These are phyloP conservation scores for Vanilla planifolia DNA, from an alignment of 106 monocot genomes.

Conservation along the genomic window DNA sequence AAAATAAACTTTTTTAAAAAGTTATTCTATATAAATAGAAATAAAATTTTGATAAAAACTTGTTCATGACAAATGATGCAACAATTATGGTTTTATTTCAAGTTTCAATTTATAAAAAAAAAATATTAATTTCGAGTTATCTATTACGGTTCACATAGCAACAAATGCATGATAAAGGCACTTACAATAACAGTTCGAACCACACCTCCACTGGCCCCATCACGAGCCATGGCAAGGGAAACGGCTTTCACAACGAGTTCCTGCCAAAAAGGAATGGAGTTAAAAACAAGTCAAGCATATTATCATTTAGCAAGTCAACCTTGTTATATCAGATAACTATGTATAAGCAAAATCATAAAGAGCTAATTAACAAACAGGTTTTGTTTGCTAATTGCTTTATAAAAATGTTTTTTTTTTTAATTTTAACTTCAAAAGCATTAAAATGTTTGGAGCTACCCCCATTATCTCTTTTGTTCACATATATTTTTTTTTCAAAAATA, in stretches of 20 bases:
- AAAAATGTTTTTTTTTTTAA: too few relatives aligned
- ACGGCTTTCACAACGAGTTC: conserved; percentile 84
- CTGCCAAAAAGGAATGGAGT: conserved; percentile 40
- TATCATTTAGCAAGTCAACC: too few relatives aligned
- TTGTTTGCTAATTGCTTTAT: too few relatives aligned
- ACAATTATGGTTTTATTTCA: too few relatives aligned
- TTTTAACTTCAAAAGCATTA: too few relatives aligned
- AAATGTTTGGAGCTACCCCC: too few relatives aligned
- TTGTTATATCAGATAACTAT: too few relatives aligned
- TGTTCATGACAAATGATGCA: not conserved
- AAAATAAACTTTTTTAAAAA: not conserved
- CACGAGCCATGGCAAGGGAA: conserved; percentile 88
- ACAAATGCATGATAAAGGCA: not conserved
- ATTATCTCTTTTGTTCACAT: too few relatives aligned
- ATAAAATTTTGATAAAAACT: not conserved
- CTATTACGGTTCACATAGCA: not conserved
- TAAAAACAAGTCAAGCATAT: too few relatives aligned
- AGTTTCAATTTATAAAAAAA: not conserved
- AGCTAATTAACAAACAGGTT: too few relatives aligned
- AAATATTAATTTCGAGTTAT: not conserved
- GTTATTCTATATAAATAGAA: not conserved
- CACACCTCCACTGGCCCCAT: conserved; percentile 95
- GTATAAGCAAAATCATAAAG: too few relatives aligned
- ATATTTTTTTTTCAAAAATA: too few relatives aligned
- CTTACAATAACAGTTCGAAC: conserved; percentile 90